These are phyloP conservation scores for Mycena amicta DNA, from an alignment of 768 basidiomycete species.

Conservation along the genomic window DNA sequence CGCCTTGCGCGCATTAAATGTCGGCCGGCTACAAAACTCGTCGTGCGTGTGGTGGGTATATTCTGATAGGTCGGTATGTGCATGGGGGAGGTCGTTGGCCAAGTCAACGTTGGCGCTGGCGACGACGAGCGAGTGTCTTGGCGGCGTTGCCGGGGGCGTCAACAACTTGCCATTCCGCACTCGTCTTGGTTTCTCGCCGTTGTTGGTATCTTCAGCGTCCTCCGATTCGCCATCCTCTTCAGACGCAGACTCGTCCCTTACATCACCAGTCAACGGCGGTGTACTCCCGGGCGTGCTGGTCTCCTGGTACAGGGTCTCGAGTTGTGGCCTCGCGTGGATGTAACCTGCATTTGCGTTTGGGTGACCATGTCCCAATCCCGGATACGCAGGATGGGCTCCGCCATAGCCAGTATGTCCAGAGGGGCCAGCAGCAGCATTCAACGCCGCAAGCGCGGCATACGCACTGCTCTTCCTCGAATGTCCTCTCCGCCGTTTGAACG, in stretches of 20 bases:
- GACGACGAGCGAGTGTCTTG: conserved; percentile 19
- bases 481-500: conserved; percentile 1
- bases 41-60: background rate
- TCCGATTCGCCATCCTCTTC: conserved; percentile 2
- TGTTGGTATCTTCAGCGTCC: background rate
- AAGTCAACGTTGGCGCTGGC: conserved; percentile 19
- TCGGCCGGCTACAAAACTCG: conserved; percentile 17
- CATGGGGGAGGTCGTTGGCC: conserved; percentile 19
- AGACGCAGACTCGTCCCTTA: conserved; percentile 8
- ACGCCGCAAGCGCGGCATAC: conserved; percentile 21
- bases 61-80: too few species aligned
- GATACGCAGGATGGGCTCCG: background rate
- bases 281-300: conserved; percentile 20
- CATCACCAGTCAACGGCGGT: conserved; percentile 20
- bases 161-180: conserved; percentile 22
- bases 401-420: background rate
- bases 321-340: background rate
- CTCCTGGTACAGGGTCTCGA: background rate
- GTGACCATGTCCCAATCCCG: background rate
- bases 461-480: conserved; percentile 24
- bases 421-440: background rate
- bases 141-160: conserved; percentile 33
- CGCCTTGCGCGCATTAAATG: conserved; percentile 67
- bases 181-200: conserved; percentile 22
- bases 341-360: background rate